Conservation (phyloP, 192 early-diverging fungal species). For the Podila horticola region DNA sequence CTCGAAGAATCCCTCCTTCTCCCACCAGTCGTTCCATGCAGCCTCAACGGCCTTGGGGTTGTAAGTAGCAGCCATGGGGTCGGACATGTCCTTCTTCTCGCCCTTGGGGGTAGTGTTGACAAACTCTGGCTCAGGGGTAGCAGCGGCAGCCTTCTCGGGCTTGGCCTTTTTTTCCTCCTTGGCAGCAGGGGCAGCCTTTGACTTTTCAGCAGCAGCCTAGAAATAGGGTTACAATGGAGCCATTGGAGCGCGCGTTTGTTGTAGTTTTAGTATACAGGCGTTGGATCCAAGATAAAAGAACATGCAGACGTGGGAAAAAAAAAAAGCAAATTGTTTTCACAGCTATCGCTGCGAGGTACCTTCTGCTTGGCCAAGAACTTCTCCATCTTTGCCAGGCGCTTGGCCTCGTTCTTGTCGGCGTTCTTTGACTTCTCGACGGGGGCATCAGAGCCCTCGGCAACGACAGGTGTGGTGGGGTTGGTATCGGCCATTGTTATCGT, state of each 20-base stretch:
- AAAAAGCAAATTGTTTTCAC: neutral
- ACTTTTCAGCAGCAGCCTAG: constrained; percentile 54
- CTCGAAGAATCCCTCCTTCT: constrained; percentile 90
- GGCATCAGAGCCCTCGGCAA: constrained; percentile 19
- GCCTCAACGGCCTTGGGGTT: constrained; percentile 92
- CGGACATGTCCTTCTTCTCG: constrained; percentile 83
- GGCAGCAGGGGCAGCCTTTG: constrained; percentile 40
- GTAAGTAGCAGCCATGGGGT: constrained; percentile 84
- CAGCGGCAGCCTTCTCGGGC: constrained; percentile 38
- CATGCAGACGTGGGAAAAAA: neutral
- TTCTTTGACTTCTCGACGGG: constrained; percentile 75
- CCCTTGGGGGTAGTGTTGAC: constrained; percentile 88
- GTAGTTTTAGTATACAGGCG: too few relatives aligned
- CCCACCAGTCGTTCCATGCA: constrained; percentile 99
- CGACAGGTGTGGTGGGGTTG: constrained; percentile 19
- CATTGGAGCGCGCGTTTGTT: too few relatives aligned
- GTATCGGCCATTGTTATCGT: constrained; percentile 44
- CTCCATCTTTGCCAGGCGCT: constrained; percentile 89
- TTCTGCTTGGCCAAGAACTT: constrained; percentile 94
- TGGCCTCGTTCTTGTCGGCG: constrained; percentile 91
- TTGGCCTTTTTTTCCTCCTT: constrained; percentile 48
- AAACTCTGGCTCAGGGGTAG: constrained; percentile 63
- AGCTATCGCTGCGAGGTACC: constrained; percentile 56
- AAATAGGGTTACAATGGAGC: neutral
- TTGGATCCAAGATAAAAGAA: too few relatives aligned